A percentile compares a stretch with the other conserved stretches of the same genome.
phyloP scores from a whole-genome alignment of 2,329 filamentous ascomycete genomes.

The Sclerotinia borealis region DNA sequence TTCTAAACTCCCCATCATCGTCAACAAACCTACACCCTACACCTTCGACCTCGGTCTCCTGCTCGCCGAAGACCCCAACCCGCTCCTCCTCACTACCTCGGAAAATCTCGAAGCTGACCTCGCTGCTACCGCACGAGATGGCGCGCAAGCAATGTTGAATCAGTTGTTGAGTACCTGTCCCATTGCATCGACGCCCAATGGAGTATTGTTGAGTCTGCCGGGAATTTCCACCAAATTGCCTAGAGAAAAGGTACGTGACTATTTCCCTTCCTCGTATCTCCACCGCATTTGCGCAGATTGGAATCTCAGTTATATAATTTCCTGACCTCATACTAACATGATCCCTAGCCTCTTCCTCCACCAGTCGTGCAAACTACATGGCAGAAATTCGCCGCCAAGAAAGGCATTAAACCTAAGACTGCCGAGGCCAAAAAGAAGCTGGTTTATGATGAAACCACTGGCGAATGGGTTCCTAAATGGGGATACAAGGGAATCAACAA shows the following conservation, averaged over 20 bases:
- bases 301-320: background rate
- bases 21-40: slow-evolving; percentile 81
- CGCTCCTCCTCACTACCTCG: slow-evolving; percentile 51
- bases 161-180: slow-evolving; percentile 87
- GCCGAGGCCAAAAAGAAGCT: slow-evolving; percentile 71
- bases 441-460: slow-evolving; percentile 75
- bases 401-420: slow-evolving; percentile 88
- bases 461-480: slow-evolving; percentile 92
- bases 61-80: slow-evolving; percentile 81
- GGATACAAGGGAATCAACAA: slow-evolving; percentile 90
- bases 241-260: slow-evolving; percentile 62
- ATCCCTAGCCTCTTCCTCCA: slow-evolving; percentile 61
- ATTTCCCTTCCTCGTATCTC: background rate
- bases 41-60: slow-evolving; percentile 88
- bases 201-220: slow-evolving; percentile 77
- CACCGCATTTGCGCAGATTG: background rate
- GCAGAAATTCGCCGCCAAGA: slow-evolving; percentile 94
- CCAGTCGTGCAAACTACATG: slow-evolving; percentile 84
- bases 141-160: slow-evolving; percentile 87
- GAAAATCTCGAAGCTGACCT: slow-evolving; percentile 60
- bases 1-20: slow-evolving; percentile 51
- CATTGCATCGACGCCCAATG: slow-evolving; percentile 59
- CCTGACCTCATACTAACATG: slow-evolving; percentile 3
- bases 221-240: slow-evolving; percentile 64
- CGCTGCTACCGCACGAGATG: slow-evolving; percentile 72